phyloP scores from a whole-genome alignment of 1,139 yeast species.

The Meyerozyma smithsonii region DNA sequence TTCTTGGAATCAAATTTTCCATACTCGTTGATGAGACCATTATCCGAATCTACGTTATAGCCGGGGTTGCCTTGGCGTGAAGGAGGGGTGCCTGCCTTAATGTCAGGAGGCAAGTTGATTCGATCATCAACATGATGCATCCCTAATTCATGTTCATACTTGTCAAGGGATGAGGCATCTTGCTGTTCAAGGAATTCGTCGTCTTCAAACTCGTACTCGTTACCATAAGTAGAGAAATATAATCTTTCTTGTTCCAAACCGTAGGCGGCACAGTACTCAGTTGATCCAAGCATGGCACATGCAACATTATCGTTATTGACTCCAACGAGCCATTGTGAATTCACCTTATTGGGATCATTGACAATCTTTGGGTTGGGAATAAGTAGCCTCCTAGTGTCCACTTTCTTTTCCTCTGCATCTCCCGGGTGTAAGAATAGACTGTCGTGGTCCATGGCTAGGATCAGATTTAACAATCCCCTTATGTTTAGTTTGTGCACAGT shows the following conservation, averaged over 20 bases:
- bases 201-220: not conserved
- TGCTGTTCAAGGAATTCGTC: constrained; percentile 2
- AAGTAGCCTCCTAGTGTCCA: constrained; percentile 5
- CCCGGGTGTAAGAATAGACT: constrained; percentile 2
- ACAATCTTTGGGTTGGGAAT: constrained; percentile 15
- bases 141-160: not conserved
- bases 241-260: constrained; percentile 14
- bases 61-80: not conserved
- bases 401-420: constrained; percentile 1
- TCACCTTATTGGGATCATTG: not conserved
- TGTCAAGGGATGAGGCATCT: not conserved
- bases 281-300: constrained; percentile 27
- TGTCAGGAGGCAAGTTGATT: not conserved
- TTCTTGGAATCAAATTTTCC: not conserved
- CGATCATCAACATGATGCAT: constrained; percentile 1
- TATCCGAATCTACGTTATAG: not conserved
- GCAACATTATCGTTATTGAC: constrained; percentile 26
- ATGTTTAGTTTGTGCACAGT: constrained; percentile 31
- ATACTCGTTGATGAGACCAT: not conserved
- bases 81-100: not conserved
- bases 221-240: not conserved
- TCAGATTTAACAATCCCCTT: constrained; percentile 24
- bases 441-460: constrained; percentile 10
- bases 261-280: constrained; percentile 20
- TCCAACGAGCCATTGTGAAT: constrained; percentile 13